Base-by-base conservation (phyloP, 2,329 filamentous ascomycete species). In the Pyrenophora seminiperda region DNA sequence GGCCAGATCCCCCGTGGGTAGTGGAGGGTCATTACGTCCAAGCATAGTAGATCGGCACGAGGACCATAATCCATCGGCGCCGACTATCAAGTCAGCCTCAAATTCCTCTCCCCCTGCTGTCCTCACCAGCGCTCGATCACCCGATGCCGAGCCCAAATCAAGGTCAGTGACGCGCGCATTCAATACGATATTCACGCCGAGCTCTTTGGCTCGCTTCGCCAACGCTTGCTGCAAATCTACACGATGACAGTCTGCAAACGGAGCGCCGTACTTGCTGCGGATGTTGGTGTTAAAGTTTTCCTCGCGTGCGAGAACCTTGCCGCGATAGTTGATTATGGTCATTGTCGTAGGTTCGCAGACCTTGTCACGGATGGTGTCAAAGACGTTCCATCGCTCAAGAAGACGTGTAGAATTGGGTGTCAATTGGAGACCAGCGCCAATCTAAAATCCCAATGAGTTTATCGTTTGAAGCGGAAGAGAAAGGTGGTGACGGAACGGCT, bases 41-140 rank as follows among this genome's bases (percentile, higher is more conserved):
- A 63, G 50, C 40, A 65, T 54, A 3, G 51, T 47, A 4, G 79
- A 75, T 0, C 84, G 77, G 36, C 79, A 83, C 10, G 74, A 73
- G 2, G 83, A 86, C 83, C 84, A 86, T 0, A 88, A 70, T 0
- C 86, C 86, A 54, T 89, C 86, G 0, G 84, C 83, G 0, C 79
- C 85, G 1, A 89, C 76, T 4, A 89, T 73, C 5, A 88, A 68
- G 57, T 88, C 83, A 2, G 76, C 81, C 0, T 67, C 65, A 2
- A 76, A 74, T 1, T 58, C 68, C 4, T 73, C 68, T 0, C 79
- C 81, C 4, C 63, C 61, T 4, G 68, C 67, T 0, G 75, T 76
- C 1, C 62, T 73, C 0, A 82, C 63, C 4, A 71, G 73, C 1
- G 77, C 70, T 1, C 68, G 52, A 27, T 51, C 50, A 48, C 58